Conservation (phyloP, 257 asterid genomes). For the Nicotiana tomentosiformis region DNA sequence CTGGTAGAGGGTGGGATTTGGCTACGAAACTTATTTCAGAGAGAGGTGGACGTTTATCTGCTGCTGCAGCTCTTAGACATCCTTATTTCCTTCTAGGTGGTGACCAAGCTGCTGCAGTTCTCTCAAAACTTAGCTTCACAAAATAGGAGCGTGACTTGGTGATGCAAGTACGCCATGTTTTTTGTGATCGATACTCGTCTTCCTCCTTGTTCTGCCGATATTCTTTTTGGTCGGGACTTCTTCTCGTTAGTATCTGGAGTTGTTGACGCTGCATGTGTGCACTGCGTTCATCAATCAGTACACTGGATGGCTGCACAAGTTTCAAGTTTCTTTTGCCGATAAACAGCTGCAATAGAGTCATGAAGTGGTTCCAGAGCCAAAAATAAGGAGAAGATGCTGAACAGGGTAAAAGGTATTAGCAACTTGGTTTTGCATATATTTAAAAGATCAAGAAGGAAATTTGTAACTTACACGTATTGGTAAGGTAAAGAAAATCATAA, state of each 20-base stretch:
- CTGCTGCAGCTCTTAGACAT: slow-evolving; percentile 88
- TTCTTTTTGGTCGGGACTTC: not conserved
- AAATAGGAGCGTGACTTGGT: slow-evolving; percentile 20
- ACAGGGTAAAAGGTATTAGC: not conserved
- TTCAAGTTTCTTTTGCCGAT: not conserved
- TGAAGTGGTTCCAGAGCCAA: not conserved
- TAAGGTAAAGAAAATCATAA: not conserved
- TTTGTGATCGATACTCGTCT: not conserved
- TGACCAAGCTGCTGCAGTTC: slow-evolving; percentile 87
- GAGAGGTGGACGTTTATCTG: slow-evolving; percentile 81
- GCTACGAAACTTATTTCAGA: slow-evolving; percentile 76
- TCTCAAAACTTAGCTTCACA: slow-evolving; percentile 60
- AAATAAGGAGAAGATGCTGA: not conserved
- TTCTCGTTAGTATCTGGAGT: not conserved
- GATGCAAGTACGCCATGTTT: not conserved
- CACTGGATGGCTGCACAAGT: not conserved
- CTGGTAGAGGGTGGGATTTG: slow-evolving; percentile 97
- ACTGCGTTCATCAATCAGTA: not conserved
- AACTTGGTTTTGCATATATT: not conserved
- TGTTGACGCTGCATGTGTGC: not conserved
- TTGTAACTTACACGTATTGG: not conserved
- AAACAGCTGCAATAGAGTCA: not conserved
- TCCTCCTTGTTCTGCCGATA: not conserved
- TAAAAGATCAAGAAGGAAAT: not conserved
- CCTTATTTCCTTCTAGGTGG: slow-evolving; percentile 91